Percentiles rank a stretch among this genome's conserved stretches.
These are phyloP conservation scores for Anethum foeniculum DNA, from an alignment of 140 eudicot species.

Conservation along the genomic window DNA sequence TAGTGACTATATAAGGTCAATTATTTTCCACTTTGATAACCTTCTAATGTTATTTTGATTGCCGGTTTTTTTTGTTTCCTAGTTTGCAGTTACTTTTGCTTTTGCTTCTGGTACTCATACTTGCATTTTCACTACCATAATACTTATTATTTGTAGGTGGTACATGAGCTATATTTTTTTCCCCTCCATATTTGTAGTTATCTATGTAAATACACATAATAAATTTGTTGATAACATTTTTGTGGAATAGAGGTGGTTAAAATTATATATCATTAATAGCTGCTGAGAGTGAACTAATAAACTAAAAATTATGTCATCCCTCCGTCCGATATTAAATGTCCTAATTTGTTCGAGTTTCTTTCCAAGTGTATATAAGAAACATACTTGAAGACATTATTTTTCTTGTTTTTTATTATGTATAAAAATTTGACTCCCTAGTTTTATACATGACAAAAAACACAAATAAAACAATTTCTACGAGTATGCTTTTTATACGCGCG, in stretches of 20 bases:
- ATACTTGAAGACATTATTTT: too few relatives aligned
- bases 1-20: slow-evolving; percentile 79
- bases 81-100: not conserved
- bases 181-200: not conserved
- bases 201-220: not conserved
- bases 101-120: not conserved
- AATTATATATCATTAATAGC: not conserved
- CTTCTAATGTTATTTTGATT: not conserved
- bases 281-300: not conserved
- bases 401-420: too few relatives aligned
- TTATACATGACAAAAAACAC: too few relatives aligned
- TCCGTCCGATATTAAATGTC: too few relatives aligned
- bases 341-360: too few relatives aligned
- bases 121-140: not conserved
- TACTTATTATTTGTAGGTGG: not conserved
- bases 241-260: not conserved
- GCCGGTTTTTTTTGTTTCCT: not conserved
- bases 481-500: too few relatives aligned
- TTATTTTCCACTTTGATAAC: not conserved
- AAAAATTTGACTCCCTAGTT: not conserved
- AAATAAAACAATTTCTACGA: too few relatives aligned
- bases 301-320: not conserved
- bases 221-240: not conserved
- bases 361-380: too few relatives aligned
- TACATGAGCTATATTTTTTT: not conserved